Evolutionary conservation across 129 eudicot species (phyloP).

Genomic region (Flaveria brownii): DNA sequence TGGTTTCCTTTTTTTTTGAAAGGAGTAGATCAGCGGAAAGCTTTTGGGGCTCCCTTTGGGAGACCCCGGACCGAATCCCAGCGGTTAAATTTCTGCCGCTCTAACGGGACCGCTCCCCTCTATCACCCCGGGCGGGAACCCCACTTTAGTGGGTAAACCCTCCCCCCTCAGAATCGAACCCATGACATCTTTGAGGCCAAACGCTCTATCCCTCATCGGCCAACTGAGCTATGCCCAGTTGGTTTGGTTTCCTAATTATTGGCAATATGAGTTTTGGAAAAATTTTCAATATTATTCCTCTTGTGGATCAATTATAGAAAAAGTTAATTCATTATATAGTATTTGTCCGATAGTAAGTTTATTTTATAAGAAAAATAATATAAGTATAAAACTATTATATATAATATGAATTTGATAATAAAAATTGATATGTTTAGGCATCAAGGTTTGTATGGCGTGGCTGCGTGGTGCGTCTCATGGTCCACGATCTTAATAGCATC

Average conservation of each 20-base stretch:
- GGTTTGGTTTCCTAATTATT: constrained; percentile 36
- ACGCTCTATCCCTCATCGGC: no score
- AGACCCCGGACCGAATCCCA: no score
- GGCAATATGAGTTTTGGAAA: constrained; percentile 19
- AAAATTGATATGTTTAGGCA: neutral
- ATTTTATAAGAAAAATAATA: neutral
- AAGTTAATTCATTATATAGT: neutral
- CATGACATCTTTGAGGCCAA: no score
- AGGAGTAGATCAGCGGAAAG: no score
- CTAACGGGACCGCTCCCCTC: no score
- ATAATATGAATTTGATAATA: neutral
- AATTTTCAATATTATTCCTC: neutral
- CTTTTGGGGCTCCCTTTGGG: no score
- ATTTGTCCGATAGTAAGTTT: neutral
- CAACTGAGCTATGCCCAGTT: no score
- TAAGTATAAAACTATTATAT: neutral
- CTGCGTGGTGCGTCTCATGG: constrained; percentile 25
- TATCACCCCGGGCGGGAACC: no score
- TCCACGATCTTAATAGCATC: constrained; percentile 21
- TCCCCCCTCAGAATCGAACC: no score
- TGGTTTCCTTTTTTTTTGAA: no score
- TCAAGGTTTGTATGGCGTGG: constrained; percentile 11
- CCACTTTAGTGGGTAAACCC: no score
- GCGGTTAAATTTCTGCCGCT: no score
- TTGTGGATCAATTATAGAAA: neutral